Percentiles rank a stretch among this genome's conserved stretches.
Conservation (phyloP, 306 rosid genomes). For the Prosopis cineraria region DNA sequence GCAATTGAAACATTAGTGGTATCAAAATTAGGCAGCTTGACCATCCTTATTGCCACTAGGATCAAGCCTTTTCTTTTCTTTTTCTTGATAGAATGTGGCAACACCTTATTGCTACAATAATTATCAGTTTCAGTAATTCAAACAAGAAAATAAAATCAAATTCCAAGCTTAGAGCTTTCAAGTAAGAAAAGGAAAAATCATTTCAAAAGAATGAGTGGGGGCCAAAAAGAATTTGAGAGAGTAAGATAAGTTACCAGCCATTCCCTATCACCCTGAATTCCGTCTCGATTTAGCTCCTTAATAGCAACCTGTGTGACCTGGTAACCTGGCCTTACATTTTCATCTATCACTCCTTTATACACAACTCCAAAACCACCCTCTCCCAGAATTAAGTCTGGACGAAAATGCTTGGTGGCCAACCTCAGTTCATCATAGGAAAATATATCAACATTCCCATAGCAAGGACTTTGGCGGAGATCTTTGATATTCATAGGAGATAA, state of each 20-base stretch:
- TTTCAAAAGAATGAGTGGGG: background rate
- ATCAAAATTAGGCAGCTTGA: slow-evolving; percentile 26
- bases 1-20: background rate
- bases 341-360: slow-evolving; percentile 85
- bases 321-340: slow-evolving; percentile 65
- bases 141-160: background rate
- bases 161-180: slow-evolving; percentile 3
- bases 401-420: slow-evolving; percentile 74
- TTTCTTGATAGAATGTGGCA: background rate
- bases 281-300: slow-evolving; percentile 95
- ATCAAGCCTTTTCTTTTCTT: slow-evolving; percentile 2
- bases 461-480: slow-evolving; percentile 75
- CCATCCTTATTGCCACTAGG: background rate
- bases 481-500: slow-evolving; percentile 60
- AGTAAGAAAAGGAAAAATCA: background rate
- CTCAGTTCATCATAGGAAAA: slow-evolving; percentile 76
- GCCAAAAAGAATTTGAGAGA: slow-evolving; percentile 22
- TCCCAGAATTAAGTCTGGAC: slow-evolving; percentile 84
- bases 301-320: slow-evolving; percentile 73
- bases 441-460: slow-evolving; percentile 66
- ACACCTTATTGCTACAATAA: slow-evolving; percentile 21
- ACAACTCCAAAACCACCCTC: slow-evolving; percentile 99
- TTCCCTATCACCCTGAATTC: slow-evolving; percentile 99
- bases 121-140: slow-evolving; percentile 8
- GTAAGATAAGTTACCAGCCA: slow-evolving; percentile 71